phyloP scores from a whole-genome alignment of 2,329 filamentous ascomycete genomes.

The Metarhizium robertsii region DNA sequence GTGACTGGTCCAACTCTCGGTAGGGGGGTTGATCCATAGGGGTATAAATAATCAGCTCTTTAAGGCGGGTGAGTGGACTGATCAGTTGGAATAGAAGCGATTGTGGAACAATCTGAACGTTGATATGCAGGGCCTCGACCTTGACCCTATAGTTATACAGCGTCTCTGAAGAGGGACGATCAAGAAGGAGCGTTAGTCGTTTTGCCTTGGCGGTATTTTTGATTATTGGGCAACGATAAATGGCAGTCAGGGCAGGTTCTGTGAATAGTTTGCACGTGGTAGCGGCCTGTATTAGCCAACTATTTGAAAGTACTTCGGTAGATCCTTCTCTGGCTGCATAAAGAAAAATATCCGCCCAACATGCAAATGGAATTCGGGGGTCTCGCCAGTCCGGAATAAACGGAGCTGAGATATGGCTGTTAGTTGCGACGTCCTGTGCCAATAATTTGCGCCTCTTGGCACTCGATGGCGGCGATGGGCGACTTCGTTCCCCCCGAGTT shows the following conservation, averaged over 20 bases:
- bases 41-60: constrained; percentile 63
- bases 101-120: constrained; percentile 54
- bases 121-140: constrained; percentile 59
- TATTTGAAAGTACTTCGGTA: constrained; percentile 34
- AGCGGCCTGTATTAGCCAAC: constrained; percentile 59
- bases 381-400: constrained; percentile 46
- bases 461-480: constrained; percentile 6
- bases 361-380: constrained; percentile 51
- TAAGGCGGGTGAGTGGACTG: constrained; percentile 54
- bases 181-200: constrained; percentile 42
- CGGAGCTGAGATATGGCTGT: constrained; percentile 6
- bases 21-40: constrained; percentile 59
- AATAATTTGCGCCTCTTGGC: constrained; percentile 9
- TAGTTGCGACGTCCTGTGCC: background rate
- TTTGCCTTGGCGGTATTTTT: constrained; percentile 34
- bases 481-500: constrained; percentile 11
- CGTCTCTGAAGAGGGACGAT: constrained; percentile 37
- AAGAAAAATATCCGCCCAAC: constrained; percentile 61
- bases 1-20: constrained; percentile 41
- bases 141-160: constrained; percentile 60
- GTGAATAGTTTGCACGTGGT: constrained; percentile 54
- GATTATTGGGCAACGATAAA: constrained; percentile 63
- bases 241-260: constrained; percentile 62
- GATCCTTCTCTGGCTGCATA: constrained; percentile 47
- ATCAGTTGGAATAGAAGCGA: constrained; percentile 42